phyloP scores from a whole-genome alignment of 495 filamentous ascomycete species.

The Hypoxylon subgilvum region DNA sequence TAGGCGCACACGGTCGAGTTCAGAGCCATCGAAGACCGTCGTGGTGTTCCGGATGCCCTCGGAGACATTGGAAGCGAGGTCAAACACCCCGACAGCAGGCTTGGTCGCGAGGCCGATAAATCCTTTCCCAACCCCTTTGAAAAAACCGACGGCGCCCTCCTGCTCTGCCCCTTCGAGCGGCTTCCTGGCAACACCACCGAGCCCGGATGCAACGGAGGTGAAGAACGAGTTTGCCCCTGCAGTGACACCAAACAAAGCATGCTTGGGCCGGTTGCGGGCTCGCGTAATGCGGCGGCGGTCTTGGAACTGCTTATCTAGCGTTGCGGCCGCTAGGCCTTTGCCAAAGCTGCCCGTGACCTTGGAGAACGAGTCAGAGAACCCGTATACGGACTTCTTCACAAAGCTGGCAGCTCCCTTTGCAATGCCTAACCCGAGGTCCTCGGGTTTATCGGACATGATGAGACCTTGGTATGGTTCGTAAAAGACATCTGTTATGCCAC shows the following conservation, averaged over 20 bases:
- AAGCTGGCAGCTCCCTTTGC: conserved; percentile 96
- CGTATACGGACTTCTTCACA: conserved; percentile 97
- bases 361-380: conserved; percentile 92
- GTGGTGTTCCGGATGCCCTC: conserved; percentile 98
- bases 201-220: conserved; percentile 86
- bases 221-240: conserved; percentile 95
- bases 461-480: conserved; percentile 98
- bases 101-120: conserved; percentile 91
- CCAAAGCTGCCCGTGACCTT: conserved; percentile 97
- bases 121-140: conserved; percentile 97
- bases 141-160: conserved; percentile 89
- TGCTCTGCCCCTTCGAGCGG: conserved; percentile 95
- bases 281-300: conserved; percentile 92
- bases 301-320: conserved; percentile 97
- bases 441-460: conserved; percentile 92
- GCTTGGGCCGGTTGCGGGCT: conserved; percentile 91
- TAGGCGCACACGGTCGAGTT: conserved; percentile 89
- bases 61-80: conserved; percentile 92
- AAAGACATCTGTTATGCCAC: conserved; percentile 95
- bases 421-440: conserved; percentile 91
- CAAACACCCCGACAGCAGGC: conserved; percentile 94
- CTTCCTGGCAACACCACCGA: conserved; percentile 90
- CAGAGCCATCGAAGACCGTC: conserved; percentile 93
- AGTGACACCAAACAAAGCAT: conserved; percentile 94
- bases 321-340: conserved; percentile 91